Conservation (phyloP, 164 flowering plant genomes). For the Litsea cubeba region DNA sequence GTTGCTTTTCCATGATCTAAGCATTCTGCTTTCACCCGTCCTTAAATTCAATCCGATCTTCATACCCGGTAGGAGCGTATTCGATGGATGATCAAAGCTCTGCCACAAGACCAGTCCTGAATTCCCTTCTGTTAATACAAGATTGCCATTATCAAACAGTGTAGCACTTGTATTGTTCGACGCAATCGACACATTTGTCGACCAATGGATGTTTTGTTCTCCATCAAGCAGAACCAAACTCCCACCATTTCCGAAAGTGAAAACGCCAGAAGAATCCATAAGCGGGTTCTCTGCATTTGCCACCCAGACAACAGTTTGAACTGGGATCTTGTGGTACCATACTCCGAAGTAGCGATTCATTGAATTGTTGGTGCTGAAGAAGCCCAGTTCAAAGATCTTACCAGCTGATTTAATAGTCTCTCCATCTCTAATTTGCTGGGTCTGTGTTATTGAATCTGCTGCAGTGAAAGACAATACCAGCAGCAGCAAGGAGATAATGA, state of each 20-base stretch:
- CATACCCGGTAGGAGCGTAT: conserved; percentile 15
- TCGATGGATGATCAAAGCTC: conserved; percentile 20
- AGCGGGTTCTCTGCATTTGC: conserved; percentile 4
- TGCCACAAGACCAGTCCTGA: conserved; percentile 15
- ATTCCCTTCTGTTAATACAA: conserved; percentile 2
- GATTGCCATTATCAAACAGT: conserved; percentile 25
- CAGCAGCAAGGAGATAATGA: not conserved
- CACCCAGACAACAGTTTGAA: conserved; percentile 3
- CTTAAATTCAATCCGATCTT: not conserved
- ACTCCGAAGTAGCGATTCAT: conserved; percentile 4
- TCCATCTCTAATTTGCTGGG: not conserved
- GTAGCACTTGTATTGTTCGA: not conserved
- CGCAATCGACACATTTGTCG: not conserved
- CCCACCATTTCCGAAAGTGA: not conserved
- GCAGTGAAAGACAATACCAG: not conserved
- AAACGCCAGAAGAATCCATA: not conserved
- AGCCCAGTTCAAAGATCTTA: conserved; percentile 7
- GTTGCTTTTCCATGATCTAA: conserved; percentile 12
- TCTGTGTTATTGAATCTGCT: not conserved
- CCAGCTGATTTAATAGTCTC: not conserved
- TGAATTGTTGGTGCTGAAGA: conserved; percentile 11
- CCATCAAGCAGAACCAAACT: conserved; percentile 4
- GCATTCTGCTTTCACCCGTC: not conserved
- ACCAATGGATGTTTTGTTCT: not conserved
- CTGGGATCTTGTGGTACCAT: conserved; percentile 8